phyloP scores from a whole-genome alignment of 2,329 filamentous ascomycete genomes.

The Metarhizium anisopliae region DNA sequence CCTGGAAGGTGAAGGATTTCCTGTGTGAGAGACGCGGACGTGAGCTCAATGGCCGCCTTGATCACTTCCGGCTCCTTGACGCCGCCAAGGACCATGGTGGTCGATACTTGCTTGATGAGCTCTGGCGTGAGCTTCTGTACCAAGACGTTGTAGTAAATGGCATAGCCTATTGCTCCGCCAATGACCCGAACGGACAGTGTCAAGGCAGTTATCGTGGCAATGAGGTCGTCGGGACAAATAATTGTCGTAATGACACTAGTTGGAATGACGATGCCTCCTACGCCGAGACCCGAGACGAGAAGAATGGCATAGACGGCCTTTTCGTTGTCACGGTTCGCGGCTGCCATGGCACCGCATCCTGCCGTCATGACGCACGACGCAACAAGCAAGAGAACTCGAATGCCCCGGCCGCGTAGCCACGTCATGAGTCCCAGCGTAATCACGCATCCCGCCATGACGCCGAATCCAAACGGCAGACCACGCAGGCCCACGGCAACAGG shows the following conservation, averaged over 20 bases:
- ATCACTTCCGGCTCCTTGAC: too few species aligned
- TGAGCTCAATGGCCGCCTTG: too few species aligned
- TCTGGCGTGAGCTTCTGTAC: slow-evolving; percentile 32
- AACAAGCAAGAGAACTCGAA: too few species aligned
- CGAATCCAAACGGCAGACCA: slow-evolving; percentile 55
- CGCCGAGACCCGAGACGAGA: too few species aligned
- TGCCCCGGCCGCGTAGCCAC: too few species aligned
- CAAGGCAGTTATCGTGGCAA: slow-evolving; percentile 59
- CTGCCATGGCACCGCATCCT: too few species aligned
- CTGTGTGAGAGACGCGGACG: too few species aligned
- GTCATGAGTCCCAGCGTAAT: too few species aligned
- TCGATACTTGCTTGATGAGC: slow-evolving; percentile 7
- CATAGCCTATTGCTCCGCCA: slow-evolving; percentile 56
- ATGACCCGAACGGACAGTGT: slow-evolving; percentile 62
- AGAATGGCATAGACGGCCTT: too few species aligned
- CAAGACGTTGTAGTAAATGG: slow-evolving; percentile 49
- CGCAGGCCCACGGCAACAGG: slow-evolving; percentile 55
- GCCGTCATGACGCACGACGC: too few species aligned
- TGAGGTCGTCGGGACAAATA: slow-evolving; percentile 60
- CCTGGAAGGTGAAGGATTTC: too few species aligned
- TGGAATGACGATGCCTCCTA: slow-evolving; percentile 30
- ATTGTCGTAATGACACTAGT: slow-evolving; percentile 60
- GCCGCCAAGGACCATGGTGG: slow-evolving; percentile 8
- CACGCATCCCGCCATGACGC: slow-evolving; percentile 52
- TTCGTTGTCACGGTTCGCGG: too few species aligned